Conservation (phyloP, 352 stramenopile genomes). For the Phytopythium montanum region DNA sequence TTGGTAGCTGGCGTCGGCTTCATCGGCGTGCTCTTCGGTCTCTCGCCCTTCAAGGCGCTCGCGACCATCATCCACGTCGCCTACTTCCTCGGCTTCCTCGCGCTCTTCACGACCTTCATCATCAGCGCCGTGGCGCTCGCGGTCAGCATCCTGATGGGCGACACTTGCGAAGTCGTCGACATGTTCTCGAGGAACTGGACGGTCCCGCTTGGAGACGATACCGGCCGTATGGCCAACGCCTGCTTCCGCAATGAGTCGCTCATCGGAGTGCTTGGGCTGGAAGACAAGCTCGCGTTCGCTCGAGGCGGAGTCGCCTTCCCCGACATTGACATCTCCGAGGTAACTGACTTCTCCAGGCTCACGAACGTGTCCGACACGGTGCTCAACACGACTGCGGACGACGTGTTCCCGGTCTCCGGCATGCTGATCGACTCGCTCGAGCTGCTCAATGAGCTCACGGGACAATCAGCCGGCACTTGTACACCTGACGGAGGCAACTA, state of each 20-base stretch:
- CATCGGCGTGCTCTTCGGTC: constrained; percentile 56
- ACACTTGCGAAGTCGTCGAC: constrained; percentile 50
- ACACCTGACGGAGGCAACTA: constrained; percentile 16
- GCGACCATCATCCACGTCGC: constrained; percentile 70
- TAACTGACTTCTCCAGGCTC: constrained; percentile 48
- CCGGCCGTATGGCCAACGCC: constrained; percentile 43
- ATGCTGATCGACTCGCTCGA: constrained; percentile 1
- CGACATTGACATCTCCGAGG: constrained; percentile 16
- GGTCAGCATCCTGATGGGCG: constrained; percentile 49
- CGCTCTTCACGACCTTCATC: constrained; percentile 58
- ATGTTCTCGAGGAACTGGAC: constrained; percentile 58
- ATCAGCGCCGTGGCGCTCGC: constrained; percentile 52
- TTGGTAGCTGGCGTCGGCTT: constrained; percentile 47
- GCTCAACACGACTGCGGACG: not conserved
- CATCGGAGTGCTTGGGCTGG: constrained; percentile 56
- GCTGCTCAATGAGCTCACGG: not conserved
- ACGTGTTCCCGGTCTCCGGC: not conserved
- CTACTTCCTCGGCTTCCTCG: constrained; percentile 67
- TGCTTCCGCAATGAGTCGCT: constrained; percentile 65
- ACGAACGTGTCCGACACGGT: constrained; percentile 10
- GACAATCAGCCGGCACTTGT: constrained; percentile 5
- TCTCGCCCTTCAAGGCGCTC: constrained; percentile 53
- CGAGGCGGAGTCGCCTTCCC: constrained; percentile 55
- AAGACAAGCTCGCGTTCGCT: constrained; percentile 48
- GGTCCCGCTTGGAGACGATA: constrained; percentile 33